phyloP scores from a whole-genome alignment of 805 yeast genomes.

The Candida manassasensis region DNA sequence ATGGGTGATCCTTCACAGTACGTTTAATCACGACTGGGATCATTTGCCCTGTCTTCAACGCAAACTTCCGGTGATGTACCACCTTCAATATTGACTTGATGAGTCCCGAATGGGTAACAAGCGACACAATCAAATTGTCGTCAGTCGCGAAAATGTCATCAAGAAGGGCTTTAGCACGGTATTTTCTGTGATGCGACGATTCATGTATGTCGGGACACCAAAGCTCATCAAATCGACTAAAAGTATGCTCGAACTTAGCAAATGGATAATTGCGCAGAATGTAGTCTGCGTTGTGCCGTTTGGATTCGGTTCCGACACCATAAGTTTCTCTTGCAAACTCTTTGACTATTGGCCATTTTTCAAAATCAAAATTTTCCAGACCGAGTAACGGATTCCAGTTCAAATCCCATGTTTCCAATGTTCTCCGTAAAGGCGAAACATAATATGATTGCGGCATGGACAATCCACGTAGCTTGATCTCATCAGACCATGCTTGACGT shows the following conservation, averaged over 20 bases:
- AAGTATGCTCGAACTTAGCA: constrained; percentile 21
- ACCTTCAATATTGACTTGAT: constrained; percentile 22
- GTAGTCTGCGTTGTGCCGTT: constrained; percentile 21
- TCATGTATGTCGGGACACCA: constrained; percentile 24
- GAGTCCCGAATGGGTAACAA: constrained; percentile 27
- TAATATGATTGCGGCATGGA: constrained; percentile 26
- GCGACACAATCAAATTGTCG: constrained; percentile 16
- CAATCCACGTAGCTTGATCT: constrained; percentile 11
- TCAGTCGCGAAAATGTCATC: constrained; percentile 24
- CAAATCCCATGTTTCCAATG: constrained; percentile 24
- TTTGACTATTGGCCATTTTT: constrained; percentile 19
- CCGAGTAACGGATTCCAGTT: constrained; percentile 19
- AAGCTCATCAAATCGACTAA: constrained; percentile 19
- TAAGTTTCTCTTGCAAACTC: constrained; percentile 29
- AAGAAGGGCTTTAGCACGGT: constrained; percentile 22
- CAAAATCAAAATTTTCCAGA: constrained; percentile 11
- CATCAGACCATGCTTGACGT: constrained; percentile 12
- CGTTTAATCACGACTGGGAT: constrained; percentile 21
- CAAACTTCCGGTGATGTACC: constrained; percentile 20
- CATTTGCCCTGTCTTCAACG: constrained; percentile 23
- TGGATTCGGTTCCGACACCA: constrained; percentile 28
- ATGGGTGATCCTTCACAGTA: neutral
- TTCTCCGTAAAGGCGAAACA: constrained; percentile 28
- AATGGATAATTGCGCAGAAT: constrained; percentile 16
- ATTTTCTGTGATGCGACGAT: constrained; percentile 20